Evolutionary conservation across 345 rosid genomes (phyloP).

Genomic region (Fremontodendron californicum): DNA sequence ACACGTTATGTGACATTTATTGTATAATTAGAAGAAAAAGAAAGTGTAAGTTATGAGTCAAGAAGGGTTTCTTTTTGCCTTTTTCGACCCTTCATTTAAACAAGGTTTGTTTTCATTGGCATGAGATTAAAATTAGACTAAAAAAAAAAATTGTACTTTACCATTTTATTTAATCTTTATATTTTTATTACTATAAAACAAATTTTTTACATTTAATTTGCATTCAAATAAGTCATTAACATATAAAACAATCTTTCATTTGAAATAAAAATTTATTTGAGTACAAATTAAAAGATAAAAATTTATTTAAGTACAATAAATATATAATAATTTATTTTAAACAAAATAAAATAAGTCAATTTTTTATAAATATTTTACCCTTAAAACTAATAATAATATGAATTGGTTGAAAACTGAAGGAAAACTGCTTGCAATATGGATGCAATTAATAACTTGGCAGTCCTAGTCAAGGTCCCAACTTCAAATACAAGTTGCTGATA

Average conservation of each 20-base stretch:
- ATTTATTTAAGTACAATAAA: too few species aligned
- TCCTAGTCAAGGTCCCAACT: conserved; percentile 1
- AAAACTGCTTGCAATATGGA: neutral
- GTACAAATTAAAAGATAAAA: too few species aligned
- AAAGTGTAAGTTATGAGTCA: neutral
- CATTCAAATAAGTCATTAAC: too few species aligned
- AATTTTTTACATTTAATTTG: too few species aligned
- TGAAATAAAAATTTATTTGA: too few species aligned
- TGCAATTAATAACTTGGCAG: neutral
- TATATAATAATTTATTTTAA: neutral
- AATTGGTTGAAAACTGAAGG: neutral
- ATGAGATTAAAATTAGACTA: neutral
- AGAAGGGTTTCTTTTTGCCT: neutral
- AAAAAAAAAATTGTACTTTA: too few species aligned
- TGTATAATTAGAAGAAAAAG: neutral
- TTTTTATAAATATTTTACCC: neutral
- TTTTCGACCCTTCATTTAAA: neutral
- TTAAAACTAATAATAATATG: neutral
- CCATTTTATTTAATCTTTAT: too few species aligned
- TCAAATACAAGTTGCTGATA: conserved; percentile 2
- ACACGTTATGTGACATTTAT: neutral
- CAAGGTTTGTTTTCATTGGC: neutral
- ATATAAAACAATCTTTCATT: too few species aligned
- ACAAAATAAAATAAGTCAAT: neutral
- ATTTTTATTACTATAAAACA: too few species aligned